These are phyloP conservation scores for Teratosphaeria pseudoeucalypti DNA, from an alignment of 2,329 filamentous ascomycete species.

Conservation along the genomic window DNA sequence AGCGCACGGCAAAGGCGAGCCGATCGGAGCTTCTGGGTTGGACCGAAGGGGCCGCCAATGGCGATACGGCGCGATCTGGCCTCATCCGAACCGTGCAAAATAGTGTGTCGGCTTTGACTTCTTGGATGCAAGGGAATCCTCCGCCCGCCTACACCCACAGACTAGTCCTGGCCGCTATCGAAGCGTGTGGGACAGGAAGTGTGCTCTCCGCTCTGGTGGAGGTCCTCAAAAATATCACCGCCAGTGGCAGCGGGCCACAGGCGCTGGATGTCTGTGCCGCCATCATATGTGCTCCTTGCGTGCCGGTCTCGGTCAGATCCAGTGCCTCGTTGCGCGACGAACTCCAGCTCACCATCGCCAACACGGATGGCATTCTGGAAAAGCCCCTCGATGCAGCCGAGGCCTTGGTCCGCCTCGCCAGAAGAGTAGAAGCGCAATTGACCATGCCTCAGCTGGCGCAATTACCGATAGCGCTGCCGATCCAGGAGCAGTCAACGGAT, in stretches of 20 bases:
- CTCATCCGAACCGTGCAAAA: slow-evolving; percentile 49
- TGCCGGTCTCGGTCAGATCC: slow-evolving; percentile 5
- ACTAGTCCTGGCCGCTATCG: slow-evolving; percentile 52
- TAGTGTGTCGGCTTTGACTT: slow-evolving; percentile 51
- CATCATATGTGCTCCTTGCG: slow-evolving; percentile 55
- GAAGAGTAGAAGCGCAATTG: slow-evolving; percentile 24
- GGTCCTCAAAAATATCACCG: slow-evolving; percentile 54
- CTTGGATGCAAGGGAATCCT: slow-evolving; percentile 49
- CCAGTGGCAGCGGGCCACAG: slow-evolving; percentile 48
- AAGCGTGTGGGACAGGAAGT: slow-evolving; percentile 51
- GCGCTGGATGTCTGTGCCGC: slow-evolving; percentile 60
- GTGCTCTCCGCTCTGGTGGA: slow-evolving; percentile 55
- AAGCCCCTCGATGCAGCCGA: slow-evolving; percentile 48
- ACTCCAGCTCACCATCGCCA: slow-evolving; percentile 39
- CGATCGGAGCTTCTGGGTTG: slow-evolving; percentile 15
- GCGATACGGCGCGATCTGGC: slow-evolving; percentile 34
- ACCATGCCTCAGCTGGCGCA: slow-evolving; percentile 53
- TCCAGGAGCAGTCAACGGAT: slow-evolving; percentile 14
- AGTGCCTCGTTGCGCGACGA: slow-evolving; percentile 18
- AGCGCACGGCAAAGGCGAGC: slow-evolving; percentile 29
- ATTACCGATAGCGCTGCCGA: slow-evolving; percentile 16
- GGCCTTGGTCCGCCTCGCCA: slow-evolving; percentile 26
- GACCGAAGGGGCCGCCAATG: not conserved
- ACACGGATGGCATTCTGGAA: slow-evolving; percentile 46
- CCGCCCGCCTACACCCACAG: slow-evolving; percentile 62